A percentile compares a stretch with the other conserved stretches of the same genome.
These are phyloP conservation scores for Pythium pectinolyticum DNA, from an alignment of 352 stramenopile genomes.

Conservation along the genomic window DNA sequence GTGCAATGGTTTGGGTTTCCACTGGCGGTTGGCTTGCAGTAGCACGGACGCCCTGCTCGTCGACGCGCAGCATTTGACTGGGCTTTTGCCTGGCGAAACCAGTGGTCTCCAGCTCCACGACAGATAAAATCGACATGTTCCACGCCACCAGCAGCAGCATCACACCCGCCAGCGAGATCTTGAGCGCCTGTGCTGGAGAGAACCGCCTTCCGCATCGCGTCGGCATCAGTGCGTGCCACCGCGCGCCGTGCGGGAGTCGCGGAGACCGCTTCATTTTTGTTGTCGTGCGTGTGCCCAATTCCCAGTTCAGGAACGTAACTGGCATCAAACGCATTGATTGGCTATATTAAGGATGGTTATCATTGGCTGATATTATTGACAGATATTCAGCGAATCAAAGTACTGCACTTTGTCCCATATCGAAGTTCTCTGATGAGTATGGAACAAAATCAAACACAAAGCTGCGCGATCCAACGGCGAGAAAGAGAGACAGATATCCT, in stretches of 20 bases:
- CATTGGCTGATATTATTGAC: slow-evolving; percentile 11
- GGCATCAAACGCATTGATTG: background rate
- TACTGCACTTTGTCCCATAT: slow-evolving; percentile 8
- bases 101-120: slow-evolving; percentile 22
- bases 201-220: background rate
- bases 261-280: slow-evolving; percentile 12
- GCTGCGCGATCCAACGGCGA: too few relatives aligned
- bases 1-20: background rate
- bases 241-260: slow-evolving; percentile 26
- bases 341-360: background rate
- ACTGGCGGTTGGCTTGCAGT: background rate
- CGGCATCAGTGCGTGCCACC: slow-evolving; percentile 25
- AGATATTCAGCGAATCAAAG: slow-evolving; percentile 7
- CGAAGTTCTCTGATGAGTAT: slow-evolving; percentile 13
- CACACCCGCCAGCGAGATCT: slow-evolving; percentile 29
- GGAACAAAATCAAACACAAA: too few relatives aligned
- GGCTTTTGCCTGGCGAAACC: background rate
- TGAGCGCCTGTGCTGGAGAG: slow-evolving; percentile 21
- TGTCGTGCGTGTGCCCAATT: background rate
- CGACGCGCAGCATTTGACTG: slow-evolving; percentile 15
- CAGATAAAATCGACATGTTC: slow-evolving; percentile 53
- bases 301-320: background rate
- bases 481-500: too few relatives aligned
- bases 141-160: slow-evolving; percentile 49
- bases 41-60: too few relatives aligned